Conservation (phyloP, 108 stramenopile species). For the Pseudonitzschia delicatissima region DNA sequence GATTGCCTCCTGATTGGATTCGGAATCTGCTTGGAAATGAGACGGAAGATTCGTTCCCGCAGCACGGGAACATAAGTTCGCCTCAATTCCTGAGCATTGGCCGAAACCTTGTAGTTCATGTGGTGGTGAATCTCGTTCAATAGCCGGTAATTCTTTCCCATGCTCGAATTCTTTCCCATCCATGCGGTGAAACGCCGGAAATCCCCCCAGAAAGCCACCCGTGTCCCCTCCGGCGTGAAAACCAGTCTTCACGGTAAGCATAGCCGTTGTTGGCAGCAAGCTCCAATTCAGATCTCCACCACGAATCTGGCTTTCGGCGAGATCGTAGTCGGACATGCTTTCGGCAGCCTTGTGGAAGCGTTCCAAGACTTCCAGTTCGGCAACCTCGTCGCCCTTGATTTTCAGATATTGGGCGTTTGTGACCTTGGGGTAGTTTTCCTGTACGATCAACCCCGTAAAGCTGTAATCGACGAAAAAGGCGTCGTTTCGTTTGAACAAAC, state of each 20-base stretch:
- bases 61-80: constrained; percentile 80
- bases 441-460: constrained; percentile 89
- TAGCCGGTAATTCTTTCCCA: constrained; percentile 78
- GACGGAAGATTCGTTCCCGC: constrained; percentile 51
- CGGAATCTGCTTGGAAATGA: constrained; percentile 43
- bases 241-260: constrained; percentile 88
- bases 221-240: constrained; percentile 71
- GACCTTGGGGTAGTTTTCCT: constrained; percentile 92
- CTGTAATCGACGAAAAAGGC: constrained; percentile 96
- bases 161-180: constrained; percentile 92
- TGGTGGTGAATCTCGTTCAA: constrained; percentile 87
- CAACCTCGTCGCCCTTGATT: constrained; percentile 42
- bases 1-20: constrained; percentile 59
- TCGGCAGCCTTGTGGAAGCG: constrained; percentile 76
- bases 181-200: constrained; percentile 93
- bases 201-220: constrained; percentile 80
- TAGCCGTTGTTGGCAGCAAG: constrained; percentile 78
- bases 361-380: constrained; percentile 46
- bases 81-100: constrained; percentile 62
- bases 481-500: constrained; percentile 82
- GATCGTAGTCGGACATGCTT: constrained; percentile 86
- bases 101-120: constrained; percentile 77
- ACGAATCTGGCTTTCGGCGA: constrained; percentile 75
- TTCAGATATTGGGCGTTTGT: constrained; percentile 41
- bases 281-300: constrained; percentile 92